Evolutionary conservation across 805 yeast genomes (phyloP).

Genomic region (Cyberlindnera xylosilytica): DNA sequence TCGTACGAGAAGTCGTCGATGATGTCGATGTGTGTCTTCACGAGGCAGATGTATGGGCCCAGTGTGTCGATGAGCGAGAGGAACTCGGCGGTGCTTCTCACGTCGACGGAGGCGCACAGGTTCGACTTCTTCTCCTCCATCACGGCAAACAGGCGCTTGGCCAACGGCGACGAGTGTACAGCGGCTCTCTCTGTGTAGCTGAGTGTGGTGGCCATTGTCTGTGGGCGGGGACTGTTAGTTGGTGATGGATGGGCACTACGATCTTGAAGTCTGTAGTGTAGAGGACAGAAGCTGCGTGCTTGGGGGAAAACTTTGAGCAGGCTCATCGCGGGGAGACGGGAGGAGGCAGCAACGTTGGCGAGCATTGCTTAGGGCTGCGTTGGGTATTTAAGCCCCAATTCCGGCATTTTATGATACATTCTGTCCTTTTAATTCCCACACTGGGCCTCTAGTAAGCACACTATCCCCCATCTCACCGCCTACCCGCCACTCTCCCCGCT

Average conservation of each 20-base stretch:
- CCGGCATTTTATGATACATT: too few species aligned
- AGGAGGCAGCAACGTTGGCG: too few species aligned
- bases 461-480: too few species aligned
- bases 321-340: background rate
- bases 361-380: too few species aligned
- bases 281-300: too few species aligned
- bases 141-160: conserved; percentile 63
- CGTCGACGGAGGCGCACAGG: conserved; percentile 93
- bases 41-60: conserved; percentile 89
- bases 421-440: too few species aligned
- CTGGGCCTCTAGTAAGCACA: too few species aligned
- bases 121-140: conserved; percentile 83
- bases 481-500: too few species aligned
- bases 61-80: conserved; percentile 67
- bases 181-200: conserved; percentile 70
- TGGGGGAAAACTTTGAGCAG: background rate
- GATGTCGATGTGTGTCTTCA: conserved; percentile 93
- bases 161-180: conserved; percentile 74
- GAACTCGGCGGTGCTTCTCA: conserved; percentile 74
- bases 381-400: too few species aligned
- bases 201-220: conserved; percentile 25
- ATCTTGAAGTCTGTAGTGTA: too few species aligned
- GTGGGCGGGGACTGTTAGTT: background rate
- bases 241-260: background rate
- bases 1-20: conserved; percentile 85